phyloP scores from a whole-genome alignment of 208 protist genomes.

The Leishmania lainsoni region DNA sequence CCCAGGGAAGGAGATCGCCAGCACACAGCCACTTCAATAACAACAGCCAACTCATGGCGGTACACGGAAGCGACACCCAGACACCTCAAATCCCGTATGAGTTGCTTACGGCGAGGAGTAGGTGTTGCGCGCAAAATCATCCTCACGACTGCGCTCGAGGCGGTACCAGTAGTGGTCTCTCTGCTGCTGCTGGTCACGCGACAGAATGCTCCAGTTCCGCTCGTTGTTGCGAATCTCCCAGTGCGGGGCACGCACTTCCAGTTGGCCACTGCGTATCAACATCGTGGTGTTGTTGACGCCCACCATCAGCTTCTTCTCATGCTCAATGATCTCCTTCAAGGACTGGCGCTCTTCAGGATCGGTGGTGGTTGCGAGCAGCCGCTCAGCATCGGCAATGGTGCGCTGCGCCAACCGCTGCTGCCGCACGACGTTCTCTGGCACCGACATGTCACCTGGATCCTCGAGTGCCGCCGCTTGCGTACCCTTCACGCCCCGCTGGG shows the following conservation, averaged over 20 bases:
- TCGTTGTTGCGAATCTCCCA: slow-evolving; percentile 90
- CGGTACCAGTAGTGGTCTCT: slow-evolving; percentile 92
- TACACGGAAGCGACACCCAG: background rate
- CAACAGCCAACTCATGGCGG: background rate
- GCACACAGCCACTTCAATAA: background rate
- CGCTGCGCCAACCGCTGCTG: slow-evolving; percentile 31
- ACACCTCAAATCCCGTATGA: background rate
- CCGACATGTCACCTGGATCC: background rate
- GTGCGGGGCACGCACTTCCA: slow-evolving; percentile 75
- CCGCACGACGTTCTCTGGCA: slow-evolving; percentile 14
- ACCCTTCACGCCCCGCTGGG: slow-evolving; percentile 5
- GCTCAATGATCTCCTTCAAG: slow-evolving; percentile 61
- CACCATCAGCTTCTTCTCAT: slow-evolving; percentile 57
- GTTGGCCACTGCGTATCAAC: slow-evolving; percentile 75
- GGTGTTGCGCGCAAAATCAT: slow-evolving; percentile 83
- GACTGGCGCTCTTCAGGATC: slow-evolving; percentile 52
- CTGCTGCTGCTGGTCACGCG: slow-evolving; percentile 86
- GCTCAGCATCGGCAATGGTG: slow-evolving; percentile 51
- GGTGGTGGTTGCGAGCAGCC: slow-evolving; percentile 49
- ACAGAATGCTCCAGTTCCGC: slow-evolving; percentile 85
- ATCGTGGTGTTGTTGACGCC: slow-evolving; percentile 70
- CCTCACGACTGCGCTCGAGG: slow-evolving; percentile 75
- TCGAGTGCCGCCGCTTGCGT: slow-evolving; percentile 3
- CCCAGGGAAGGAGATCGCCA: background rate
- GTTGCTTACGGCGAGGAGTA: slow-evolving; percentile 47